Percentiles rank a stretch among this genome's conserved stretches.
phyloP scores from a whole-genome alignment of 148 eudicot genomes.

The Camellia japonica region DNA sequence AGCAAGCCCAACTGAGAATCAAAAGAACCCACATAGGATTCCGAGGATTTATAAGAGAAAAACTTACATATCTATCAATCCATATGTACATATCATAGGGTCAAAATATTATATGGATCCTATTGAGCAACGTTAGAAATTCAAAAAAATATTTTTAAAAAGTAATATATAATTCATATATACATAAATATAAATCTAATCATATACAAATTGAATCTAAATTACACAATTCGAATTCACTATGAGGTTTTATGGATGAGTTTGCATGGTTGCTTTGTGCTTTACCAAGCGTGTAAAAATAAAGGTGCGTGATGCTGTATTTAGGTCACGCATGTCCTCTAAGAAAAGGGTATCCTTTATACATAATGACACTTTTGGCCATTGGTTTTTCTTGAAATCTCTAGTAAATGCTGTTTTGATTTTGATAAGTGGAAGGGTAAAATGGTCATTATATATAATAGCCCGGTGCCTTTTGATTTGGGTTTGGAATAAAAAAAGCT shows the following conservation, averaged over 20 bases:
- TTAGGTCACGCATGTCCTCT: too few relatives aligned
- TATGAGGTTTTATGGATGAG: neutral
- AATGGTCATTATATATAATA: neutral
- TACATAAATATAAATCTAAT: too few relatives aligned
- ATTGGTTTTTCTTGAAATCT: neutral
- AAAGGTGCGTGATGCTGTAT: too few relatives aligned
- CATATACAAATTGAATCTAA: too few relatives aligned
- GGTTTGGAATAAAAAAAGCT: slow-evolving; percentile 32
- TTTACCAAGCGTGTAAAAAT: too few relatives aligned
- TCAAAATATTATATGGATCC: neutral
- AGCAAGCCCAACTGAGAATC: slow-evolving; percentile 5
- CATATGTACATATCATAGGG: neutral
- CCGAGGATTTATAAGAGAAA: slow-evolving; percentile 8
- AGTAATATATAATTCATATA: too few relatives aligned
- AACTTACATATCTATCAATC: neutral
- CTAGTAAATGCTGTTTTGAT: neutral
- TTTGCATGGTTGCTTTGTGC: too few relatives aligned
- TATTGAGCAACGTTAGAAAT: neutral
- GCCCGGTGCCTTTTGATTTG: slow-evolving; percentile 18
- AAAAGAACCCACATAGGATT: slow-evolving; percentile 30
- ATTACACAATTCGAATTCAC: neutral
- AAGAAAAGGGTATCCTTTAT: too few relatives aligned
- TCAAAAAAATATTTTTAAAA: too few relatives aligned
- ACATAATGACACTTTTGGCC: neutral
- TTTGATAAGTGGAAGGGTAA: neutral